Conservation (phyloP, 306 rosid species). For the Phaseolus lunatus region DNA sequence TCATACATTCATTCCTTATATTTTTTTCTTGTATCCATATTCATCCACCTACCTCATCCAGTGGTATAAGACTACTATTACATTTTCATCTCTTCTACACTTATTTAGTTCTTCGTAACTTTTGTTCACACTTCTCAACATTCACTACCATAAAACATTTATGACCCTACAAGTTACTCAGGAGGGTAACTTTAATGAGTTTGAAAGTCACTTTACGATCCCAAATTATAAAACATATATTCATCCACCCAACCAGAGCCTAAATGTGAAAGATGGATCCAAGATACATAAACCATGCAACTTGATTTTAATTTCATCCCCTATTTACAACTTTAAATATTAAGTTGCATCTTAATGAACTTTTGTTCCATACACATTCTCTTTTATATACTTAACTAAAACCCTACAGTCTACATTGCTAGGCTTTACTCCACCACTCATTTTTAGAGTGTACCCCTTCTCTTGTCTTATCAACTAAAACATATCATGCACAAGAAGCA, state of each 20-base stretch:
- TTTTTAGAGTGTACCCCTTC: neutral
- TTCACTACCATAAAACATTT: neutral
- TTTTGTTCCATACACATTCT: neutral
- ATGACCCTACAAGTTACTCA: neutral
- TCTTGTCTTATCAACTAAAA: neutral
- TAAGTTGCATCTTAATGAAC: neutral
- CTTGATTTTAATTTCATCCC: neutral
- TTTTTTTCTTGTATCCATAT: neutral
- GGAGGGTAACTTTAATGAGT: neutral
- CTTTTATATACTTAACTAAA: neutral
- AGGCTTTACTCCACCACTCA: neutral
- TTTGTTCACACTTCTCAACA: neutral
- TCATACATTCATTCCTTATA: neutral
- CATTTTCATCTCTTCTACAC: neutral
- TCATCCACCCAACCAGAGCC: neutral
- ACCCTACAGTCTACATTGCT: neutral
- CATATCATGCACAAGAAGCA: neutral
- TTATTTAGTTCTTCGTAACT: neutral
- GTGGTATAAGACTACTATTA: neutral
- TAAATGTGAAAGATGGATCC: neutral
- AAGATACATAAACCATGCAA: constrained; percentile 8
- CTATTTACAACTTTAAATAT: neutral
- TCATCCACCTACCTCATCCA: neutral
- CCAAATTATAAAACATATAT: neutral
- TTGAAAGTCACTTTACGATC: neutral